Percentiles rank a stretch among this genome's conserved stretches.
phyloP scores from a whole-genome alignment of 305 asterid species.

The Ilex paraguariensis region DNA sequence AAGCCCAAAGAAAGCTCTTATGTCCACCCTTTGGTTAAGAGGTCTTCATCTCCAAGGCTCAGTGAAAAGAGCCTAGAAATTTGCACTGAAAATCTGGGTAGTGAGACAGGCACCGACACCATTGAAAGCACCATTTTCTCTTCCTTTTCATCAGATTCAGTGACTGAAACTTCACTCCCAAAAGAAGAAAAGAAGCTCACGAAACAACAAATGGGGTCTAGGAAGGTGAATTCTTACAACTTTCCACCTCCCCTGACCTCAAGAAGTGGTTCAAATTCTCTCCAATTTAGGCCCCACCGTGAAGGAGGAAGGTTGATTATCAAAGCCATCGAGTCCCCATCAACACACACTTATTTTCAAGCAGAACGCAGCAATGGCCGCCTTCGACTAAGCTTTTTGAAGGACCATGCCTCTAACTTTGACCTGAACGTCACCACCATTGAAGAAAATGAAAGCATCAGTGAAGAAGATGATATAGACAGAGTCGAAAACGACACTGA shows the following conservation, averaged over 20 bases:
- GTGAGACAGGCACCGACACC: conserved; percentile 57
- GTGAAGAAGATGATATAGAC: conserved; percentile 10
- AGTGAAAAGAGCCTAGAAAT: conserved; percentile 46
- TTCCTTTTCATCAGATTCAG: not conserved
- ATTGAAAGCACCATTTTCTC: conserved; percentile 22
- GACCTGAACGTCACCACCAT: conserved; percentile 8
- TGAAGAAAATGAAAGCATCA: not conserved
- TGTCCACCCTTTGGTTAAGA: conserved; percentile 15
- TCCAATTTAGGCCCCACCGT: conserved; percentile 45
- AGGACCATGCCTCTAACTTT: conserved; percentile 7
- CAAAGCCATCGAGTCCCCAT: conserved; percentile 54
- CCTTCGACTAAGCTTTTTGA: conserved; percentile 41
- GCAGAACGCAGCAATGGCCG: conserved; percentile 73
- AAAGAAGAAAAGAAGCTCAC: not conserved
- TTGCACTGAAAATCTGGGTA: conserved; percentile 71
- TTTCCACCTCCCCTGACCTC: conserved; percentile 82
- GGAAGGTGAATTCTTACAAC: conserved; percentile 1
- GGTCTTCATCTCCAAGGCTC: conserved; percentile 23
- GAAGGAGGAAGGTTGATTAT: conserved; percentile 61
- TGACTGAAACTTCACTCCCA: not conserved
- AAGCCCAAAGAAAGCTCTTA: conserved; percentile 17
- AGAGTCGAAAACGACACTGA: conserved; percentile 9
- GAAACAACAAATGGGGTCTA: not conserved
- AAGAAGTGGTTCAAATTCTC: conserved; percentile 41
- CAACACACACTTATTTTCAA: conserved; percentile 34